These are phyloP conservation scores for Coemansia sp. DNA, from an alignment of 192 early-diverging fungal genomes.

Conservation along the genomic window DNA sequence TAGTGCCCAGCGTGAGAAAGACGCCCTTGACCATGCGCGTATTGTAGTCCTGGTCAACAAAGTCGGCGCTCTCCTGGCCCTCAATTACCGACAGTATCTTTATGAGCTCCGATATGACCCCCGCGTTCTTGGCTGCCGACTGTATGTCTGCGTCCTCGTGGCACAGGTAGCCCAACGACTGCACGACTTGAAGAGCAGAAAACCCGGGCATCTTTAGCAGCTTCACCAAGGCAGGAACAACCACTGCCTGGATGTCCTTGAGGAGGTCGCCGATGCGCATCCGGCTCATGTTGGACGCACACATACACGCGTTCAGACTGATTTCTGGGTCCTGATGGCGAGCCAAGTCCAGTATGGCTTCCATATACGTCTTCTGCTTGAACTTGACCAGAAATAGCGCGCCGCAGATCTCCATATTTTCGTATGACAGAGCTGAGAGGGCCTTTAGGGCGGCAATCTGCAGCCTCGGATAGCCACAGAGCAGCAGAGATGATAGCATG, in stretches of 20 bases:
- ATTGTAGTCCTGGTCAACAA: conserved; percentile 32
- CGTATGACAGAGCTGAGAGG: conserved; percentile 42
- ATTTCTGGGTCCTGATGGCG: conserved; percentile 27
- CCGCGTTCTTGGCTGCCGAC: conserved; percentile 36
- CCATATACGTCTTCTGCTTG: conserved; percentile 11
- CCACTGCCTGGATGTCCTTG: conserved; percentile 23
- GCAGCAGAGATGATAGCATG: conserved; percentile 28
- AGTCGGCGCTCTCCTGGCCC: conserved; percentile 22
- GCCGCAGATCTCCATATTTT: conserved; percentile 39
- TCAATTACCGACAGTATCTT: conserved; percentile 26
- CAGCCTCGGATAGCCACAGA: conserved; percentile 23
- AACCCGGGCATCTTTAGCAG: conserved; percentile 16
- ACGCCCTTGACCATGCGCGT: conserved; percentile 13
- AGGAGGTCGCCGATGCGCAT: conserved; percentile 27
- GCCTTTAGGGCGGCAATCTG: conserved; percentile 38
- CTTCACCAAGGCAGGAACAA: conserved; percentile 37
- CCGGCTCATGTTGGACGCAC: conserved; percentile 40
- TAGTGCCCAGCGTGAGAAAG: conserved; percentile 44
- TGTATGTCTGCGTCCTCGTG: conserved; percentile 51
- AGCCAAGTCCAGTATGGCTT: conserved; percentile 25
- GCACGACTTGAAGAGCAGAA: conserved; percentile 16
- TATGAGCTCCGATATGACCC: conserved; percentile 30
- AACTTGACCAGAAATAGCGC: conserved; percentile 18
- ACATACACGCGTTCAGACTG: conserved; percentile 35
- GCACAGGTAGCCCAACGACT: conserved; percentile 45